Conservation (phyloP, 257 asterid species). For the Gardenia jasminoides region DNA sequence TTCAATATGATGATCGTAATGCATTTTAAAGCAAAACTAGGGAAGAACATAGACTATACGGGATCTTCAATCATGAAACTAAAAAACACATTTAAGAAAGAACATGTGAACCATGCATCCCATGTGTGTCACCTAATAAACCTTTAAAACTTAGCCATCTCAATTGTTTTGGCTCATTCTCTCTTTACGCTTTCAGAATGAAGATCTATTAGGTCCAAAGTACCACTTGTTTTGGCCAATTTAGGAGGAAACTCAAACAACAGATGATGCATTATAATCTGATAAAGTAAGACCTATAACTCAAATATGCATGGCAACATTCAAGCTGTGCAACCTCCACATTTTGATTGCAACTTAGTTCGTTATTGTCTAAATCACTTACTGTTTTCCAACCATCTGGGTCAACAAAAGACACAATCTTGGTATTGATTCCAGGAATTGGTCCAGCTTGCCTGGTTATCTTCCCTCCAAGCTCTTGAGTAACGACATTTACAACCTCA, state of each 20-base stretch:
- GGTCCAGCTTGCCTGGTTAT: constrained; percentile 89
- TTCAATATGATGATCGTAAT: background rate
- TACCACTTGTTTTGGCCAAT: background rate
- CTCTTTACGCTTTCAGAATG: background rate
- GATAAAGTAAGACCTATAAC: background rate
- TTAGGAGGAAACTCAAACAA: background rate
- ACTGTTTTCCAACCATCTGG: constrained; percentile 99
- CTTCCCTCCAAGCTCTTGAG: constrained; percentile 91
- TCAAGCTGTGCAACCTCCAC: background rate
- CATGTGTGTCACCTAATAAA: background rate
- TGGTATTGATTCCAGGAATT: constrained; percentile 84
- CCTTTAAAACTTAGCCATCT: background rate
- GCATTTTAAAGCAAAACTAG: background rate
- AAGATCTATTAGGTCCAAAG: background rate
- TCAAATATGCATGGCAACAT: background rate
- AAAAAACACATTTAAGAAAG: background rate
- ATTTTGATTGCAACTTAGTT: background rate
- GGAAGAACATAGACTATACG: background rate
- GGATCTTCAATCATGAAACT: background rate
- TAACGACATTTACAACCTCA: constrained; percentile 72
- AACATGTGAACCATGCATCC: background rate
- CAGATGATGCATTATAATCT: background rate
- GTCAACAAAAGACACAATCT: constrained; percentile 81
- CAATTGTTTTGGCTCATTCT: too few species aligned
- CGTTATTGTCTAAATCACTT: constrained; percentile 29